Conservation (phyloP, 495 filamentous ascomycete genomes). For the Astrothelium subdiscretum region DNA sequence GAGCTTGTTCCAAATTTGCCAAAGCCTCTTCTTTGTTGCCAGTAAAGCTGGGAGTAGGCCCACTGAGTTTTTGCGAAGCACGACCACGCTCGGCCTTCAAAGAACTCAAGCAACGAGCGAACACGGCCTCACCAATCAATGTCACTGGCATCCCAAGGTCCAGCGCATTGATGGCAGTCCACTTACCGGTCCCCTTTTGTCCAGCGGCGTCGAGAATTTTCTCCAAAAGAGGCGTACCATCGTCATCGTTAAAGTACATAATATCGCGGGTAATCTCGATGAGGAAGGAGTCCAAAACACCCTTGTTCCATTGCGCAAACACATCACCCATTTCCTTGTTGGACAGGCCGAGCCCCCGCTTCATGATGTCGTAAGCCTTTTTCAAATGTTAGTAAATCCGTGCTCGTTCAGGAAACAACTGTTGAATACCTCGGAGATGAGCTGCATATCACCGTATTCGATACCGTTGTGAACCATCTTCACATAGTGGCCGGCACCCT, state of each 20-base stretch:
- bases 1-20: constrained; percentile 92
- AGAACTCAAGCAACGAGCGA: constrained; percentile 84
- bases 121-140: constrained; percentile 92
- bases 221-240: constrained; percentile 81
- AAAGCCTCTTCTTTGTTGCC: constrained; percentile 89
- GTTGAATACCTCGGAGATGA: constrained; percentile 79
- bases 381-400: constrained; percentile 7
- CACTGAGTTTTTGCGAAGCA: constrained; percentile 66
- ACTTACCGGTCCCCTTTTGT: constrained; percentile 99
- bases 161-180: constrained; percentile 97
- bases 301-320: constrained; percentile 93
- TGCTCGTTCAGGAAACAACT: no score
- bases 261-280: constrained; percentile 98
- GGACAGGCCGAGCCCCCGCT: constrained; percentile 77
- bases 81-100: constrained; percentile 87
- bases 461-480: constrained; percentile 99
- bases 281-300: constrained; percentile 96
- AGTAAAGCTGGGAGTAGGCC: constrained; percentile 65
- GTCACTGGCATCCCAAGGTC: constrained; percentile 99
- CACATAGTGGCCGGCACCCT: constrained; percentile 98
- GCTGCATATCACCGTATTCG: constrained; percentile 99
- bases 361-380: constrained; percentile 98
- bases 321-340: constrained; percentile 92
- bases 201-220: constrained; percentile 98
- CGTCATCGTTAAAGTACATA: constrained; percentile 92